phyloP scores from a whole-genome alignment of 805 yeast species.

The Cephaloascus albidus region DNA sequence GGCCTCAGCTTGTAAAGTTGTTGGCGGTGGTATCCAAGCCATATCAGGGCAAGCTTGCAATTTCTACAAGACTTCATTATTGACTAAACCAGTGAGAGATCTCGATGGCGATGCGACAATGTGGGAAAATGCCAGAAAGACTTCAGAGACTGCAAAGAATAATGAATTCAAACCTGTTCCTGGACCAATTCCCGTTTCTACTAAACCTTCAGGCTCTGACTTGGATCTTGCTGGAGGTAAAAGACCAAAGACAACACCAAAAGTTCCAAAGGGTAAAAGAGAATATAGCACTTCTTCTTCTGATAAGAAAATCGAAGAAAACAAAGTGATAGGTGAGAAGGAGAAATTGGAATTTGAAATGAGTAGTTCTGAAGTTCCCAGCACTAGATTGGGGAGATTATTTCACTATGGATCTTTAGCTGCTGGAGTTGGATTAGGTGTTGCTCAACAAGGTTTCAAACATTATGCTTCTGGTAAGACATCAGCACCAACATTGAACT shows the following conservation, averaged over 20 bases:
- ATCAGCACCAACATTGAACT: slow-evolving; percentile 37
- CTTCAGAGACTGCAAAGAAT: slow-evolving; percentile 4
- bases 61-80: slow-evolving; percentile 12
- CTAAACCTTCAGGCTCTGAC: neutral
- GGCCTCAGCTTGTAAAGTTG: slow-evolving; percentile 12
- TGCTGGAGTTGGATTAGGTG: slow-evolving; percentile 82
- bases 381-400: slow-evolving; percentile 77
- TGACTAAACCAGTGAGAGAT: slow-evolving; percentile 10
- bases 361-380: slow-evolving; percentile 70
- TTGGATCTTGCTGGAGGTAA: neutral
- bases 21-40: slow-evolving; percentile 8
- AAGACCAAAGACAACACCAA: neutral
- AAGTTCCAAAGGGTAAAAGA: neutral
- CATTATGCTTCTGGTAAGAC: slow-evolving; percentile 50
- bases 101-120: slow-evolving; percentile 11
- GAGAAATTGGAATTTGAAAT: slow-evolving; percentile 31
- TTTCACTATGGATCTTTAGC: slow-evolving; percentile 92
- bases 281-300: slow-evolving; percentile 2
- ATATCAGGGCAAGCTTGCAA: slow-evolving; percentile 10
- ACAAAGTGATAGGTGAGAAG: slow-evolving; percentile 11
- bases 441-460: slow-evolving; percentile 67
- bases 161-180: neutral
- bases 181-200: neutral
- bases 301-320: slow-evolving; percentile 2
- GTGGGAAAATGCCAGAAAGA: slow-evolving; percentile 13